These are phyloP conservation scores for Trametes punicea DNA, from an alignment of 768 basidiomycete species.

Conservation along the genomic window DNA sequence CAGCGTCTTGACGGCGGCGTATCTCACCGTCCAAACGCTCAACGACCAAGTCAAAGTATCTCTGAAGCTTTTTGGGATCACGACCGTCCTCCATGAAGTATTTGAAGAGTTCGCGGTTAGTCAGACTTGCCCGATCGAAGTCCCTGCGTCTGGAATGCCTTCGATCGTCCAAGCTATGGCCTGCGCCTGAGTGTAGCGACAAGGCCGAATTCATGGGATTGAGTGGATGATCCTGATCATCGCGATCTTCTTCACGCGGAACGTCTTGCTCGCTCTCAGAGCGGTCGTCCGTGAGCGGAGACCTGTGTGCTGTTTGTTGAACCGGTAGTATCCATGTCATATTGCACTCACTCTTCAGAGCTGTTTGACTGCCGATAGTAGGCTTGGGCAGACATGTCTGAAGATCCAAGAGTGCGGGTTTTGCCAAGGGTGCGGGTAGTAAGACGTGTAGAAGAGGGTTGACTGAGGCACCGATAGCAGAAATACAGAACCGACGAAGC, in stretches of 20 bases:
- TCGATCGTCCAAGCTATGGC: constrained; percentile 12
- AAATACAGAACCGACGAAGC: constrained; percentile 5
- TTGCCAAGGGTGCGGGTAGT: background rate
- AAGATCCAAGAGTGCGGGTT: background rate
- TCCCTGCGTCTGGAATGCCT: constrained; percentile 15
- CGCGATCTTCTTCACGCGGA: background rate
- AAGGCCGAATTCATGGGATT: constrained; percentile 16
- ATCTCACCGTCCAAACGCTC: constrained; percentile 40
- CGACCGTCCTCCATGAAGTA: constrained; percentile 24
- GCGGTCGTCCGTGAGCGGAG: constrained; percentile 14
- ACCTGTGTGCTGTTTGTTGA: background rate
- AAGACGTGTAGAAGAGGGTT: background rate
- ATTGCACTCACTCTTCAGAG: constrained; percentile 15
- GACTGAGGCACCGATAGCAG: background rate
- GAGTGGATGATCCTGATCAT: background rate
- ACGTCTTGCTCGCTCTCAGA: constrained; percentile 16
- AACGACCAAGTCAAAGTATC: constrained; percentile 27
- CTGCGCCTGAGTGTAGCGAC: constrained; percentile 10
- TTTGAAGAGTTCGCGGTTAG: constrained; percentile 24
- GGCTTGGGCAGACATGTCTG: constrained; percentile 4
- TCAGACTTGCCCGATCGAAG: constrained; percentile 20
- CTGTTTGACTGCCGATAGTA: constrained; percentile 14
- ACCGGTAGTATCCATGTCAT: background rate
- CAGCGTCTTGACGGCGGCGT: constrained; percentile 41
- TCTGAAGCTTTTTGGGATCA: constrained; percentile 28